Conservation (phyloP, 345 rosid genomes). For the Trapa bicornis region DNA sequence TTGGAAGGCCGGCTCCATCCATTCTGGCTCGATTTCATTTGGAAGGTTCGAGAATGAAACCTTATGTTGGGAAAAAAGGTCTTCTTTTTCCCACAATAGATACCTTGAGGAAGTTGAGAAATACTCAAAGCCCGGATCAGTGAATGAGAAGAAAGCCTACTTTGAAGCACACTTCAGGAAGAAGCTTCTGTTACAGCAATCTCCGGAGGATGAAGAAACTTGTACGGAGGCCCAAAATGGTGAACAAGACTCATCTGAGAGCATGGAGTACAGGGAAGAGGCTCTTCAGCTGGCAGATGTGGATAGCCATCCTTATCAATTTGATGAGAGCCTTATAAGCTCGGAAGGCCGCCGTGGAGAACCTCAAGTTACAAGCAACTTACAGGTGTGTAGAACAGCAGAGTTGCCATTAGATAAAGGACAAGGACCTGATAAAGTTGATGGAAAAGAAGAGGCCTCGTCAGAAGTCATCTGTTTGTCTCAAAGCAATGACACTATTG, state of each 20-base stretch:
- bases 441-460: conserved; percentile 9
- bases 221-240: conserved; percentile 19
- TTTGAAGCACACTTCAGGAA: conserved; percentile 88
- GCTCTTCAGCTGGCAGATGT: conserved; percentile 12
- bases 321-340: conserved; percentile 35
- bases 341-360: conserved; percentile 27
- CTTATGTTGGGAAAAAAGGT: conserved; percentile 74
- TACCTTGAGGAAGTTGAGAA: conserved; percentile 93
- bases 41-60: conserved; percentile 83
- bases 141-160: conserved; percentile 65
- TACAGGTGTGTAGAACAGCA: conserved; percentile 15
- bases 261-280: conserved; percentile 11
- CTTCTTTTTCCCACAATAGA: conserved; percentile 76
- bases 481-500: neutral
- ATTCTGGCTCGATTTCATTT: conserved; percentile 81
- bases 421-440: conserved; percentile 5
- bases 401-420: conserved; percentile 4
- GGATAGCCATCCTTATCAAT: conserved; percentile 19
- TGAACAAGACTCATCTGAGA: conserved; percentile 21
- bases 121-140: conserved; percentile 76
- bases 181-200: conserved; percentile 42
- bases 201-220: conserved; percentile 29
- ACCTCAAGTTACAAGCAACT: conserved; percentile 18
- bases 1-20: conserved; percentile 48
- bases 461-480: conserved; percentile 2